Conservation (phyloP, 108 stramenopile genomes). For the Discostella pseudostelligera region DNA sequence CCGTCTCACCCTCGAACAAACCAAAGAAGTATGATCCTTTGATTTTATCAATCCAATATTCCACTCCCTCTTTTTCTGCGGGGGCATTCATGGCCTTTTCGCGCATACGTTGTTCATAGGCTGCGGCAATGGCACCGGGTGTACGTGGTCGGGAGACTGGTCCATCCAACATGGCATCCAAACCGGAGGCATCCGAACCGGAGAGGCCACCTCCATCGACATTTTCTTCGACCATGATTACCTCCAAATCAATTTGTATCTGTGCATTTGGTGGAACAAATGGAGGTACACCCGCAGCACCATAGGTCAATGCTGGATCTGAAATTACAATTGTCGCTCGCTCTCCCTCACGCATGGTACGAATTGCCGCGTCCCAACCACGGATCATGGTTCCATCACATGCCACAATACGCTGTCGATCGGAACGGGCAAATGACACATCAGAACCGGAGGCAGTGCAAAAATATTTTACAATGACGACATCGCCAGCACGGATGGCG, state of each 20-base stretch:
- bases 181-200: neutral
- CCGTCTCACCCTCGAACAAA: conserved; percentile 92
- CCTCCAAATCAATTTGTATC: conserved; percentile 66
- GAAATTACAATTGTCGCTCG: conserved; percentile 57
- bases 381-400: conserved; percentile 78
- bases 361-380: conserved; percentile 75
- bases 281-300: conserved; percentile 58
- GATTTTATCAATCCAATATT: conserved; percentile 66
- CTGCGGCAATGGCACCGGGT: conserved; percentile 70
- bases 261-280: conserved; percentile 65
- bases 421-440: conserved; percentile 32
- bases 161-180: conserved; percentile 34
- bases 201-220: conserved; percentile 12
- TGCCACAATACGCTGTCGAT: conserved; percentile 43
- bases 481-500: conserved; percentile 30
- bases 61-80: conserved; percentile 66
- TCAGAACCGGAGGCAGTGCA: conserved; percentile 35
- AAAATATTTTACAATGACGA: conserved; percentile 37
- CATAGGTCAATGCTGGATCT: conserved; percentile 69
- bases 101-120: conserved; percentile 64
- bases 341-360: conserved; percentile 77
- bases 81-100: conserved; percentile 47
- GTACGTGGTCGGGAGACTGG: conserved; percentile 53
- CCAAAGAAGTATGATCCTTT: conserved; percentile 91
- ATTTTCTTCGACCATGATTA: conserved; percentile 56